phyloP scores from a whole-genome alignment of 1,284 basidiomycete genomes.

The Ustilago lituana region DNA sequence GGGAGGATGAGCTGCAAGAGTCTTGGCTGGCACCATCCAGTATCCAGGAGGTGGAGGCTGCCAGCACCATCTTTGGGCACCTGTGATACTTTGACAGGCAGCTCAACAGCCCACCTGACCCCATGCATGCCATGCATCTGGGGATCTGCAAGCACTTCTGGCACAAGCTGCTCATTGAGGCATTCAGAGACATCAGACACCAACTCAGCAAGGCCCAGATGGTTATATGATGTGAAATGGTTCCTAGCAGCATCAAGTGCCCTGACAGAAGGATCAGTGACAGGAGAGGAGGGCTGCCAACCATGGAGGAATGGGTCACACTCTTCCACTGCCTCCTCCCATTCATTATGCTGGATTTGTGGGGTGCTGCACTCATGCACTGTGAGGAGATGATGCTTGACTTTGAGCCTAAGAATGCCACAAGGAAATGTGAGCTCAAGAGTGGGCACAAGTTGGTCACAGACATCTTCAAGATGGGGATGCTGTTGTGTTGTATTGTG shows the following conservation, averaged over 20 bases:
- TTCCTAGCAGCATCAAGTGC: neutral
- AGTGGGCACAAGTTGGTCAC: conserved; percentile 1
- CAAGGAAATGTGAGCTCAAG: neutral
- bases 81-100: neutral
- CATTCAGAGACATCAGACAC: neutral
- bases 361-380: neutral
- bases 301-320: neutral
- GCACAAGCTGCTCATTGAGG: neutral
- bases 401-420: neutral
- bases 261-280: neutral
- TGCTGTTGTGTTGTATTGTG: conserved; percentile 7
- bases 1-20: neutral
- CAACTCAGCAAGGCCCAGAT: neutral
- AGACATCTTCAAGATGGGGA: conserved; percentile 1
- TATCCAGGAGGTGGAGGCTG: neutral
- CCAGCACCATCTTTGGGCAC: neutral
- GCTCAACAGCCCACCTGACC: neutral
- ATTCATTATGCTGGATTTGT: neutral
- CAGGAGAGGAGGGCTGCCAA: neutral
- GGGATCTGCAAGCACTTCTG: neutral
- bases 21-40: neutral
- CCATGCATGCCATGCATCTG: neutral
- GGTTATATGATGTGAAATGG: neutral
- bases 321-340: conserved; percentile 1
- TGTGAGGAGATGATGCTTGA: neutral